Base-by-base conservation (phyloP, 176 grass and related monocot species). In the Musa schizocarpa region DNA sequence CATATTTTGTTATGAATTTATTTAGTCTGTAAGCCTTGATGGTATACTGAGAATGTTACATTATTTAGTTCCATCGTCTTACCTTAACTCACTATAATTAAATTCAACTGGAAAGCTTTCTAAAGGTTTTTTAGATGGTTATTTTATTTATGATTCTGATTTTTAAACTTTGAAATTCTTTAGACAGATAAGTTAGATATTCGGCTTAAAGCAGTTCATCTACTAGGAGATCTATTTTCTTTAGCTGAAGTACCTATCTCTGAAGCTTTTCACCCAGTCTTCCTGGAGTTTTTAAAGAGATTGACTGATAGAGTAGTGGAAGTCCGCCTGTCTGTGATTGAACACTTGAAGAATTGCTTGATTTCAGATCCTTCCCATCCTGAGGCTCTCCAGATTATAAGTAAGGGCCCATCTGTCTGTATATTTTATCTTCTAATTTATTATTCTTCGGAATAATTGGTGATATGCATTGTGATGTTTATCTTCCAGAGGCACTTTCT, bases 131-230 rank as follows among this genome's bases (percentile, higher is more conserved):
- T 43, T 27, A 19, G 24, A 54, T 53, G 52, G 17, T 11, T 51
- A 22, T 52, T 20, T 52, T 57, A 12, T 16, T 74, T 9, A 53
- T 57, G 72, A 43, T 43, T 52, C 80, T 89, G 51, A 70, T 68
- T 78, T 19, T 80, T 84, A 49, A 67, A 79, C 34, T 54, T 86
- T 87, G 86, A 58, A 76, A 77, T 84, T 89, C 74, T 89, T 20
- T 85, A 99, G 96, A 88, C 96, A 85, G 96, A 99, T 87, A 66
- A 99, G 84, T 78, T 88, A 65, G 91, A 99, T 82, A 82, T 86
- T 69, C 82, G 96, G 23, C 84, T 79, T 67, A 99, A 95, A 83
- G 78, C 96, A 72, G 88, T 95, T 66, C 88, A 99, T 69, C 78
- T 99, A 84, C 87, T 99, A 23, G 96, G 91, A 22, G 87, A 99